Evolutionary conservation across 169 alveolate species (phyloP).

Genomic region (Plasmodium chabaudi): DNA sequence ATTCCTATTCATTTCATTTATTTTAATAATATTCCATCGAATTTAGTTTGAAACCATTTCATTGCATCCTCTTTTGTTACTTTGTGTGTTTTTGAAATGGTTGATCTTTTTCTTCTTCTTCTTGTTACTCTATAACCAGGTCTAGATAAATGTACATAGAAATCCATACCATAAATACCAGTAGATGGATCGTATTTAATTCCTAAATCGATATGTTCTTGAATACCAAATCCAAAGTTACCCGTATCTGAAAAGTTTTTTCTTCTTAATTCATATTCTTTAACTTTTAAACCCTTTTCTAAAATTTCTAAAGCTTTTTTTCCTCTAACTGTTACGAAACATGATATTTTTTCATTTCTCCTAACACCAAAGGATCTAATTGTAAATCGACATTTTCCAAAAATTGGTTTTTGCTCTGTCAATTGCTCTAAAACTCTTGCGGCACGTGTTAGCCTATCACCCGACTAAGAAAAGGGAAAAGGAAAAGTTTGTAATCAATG

Average conservation of each 20-base stretch:
- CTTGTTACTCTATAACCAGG: conserved; percentile 98
- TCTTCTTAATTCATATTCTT: conserved; percentile 98
- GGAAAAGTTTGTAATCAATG: background rate
- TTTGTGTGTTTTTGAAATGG: conserved; percentile 95
- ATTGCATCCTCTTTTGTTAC: conserved; percentile 97
- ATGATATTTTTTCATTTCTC: conserved; percentile 99
- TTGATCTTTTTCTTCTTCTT: conserved; percentile 94
- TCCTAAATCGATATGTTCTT: conserved; percentile 99
- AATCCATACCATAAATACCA: conserved; percentile 99
- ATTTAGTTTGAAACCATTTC: conserved; percentile 97
- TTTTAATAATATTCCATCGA: conserved; percentile 97
- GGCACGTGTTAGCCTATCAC: conserved; percentile 99
- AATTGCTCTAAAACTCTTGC: conserved; percentile 99
- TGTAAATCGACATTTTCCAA: conserved; percentile 96
- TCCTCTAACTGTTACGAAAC: conserved; percentile 99
- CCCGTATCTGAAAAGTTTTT: conserved; percentile 98
- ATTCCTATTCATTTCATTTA: background rate
- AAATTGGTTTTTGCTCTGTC: conserved; percentile 98
- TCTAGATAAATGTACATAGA: conserved; percentile 98
- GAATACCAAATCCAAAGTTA: conserved; percentile 99
- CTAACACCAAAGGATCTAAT: conserved; percentile 98
- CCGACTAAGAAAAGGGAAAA: conserved; percentile 87
- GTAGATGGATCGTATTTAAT: conserved; percentile 99
- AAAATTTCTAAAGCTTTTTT: conserved; percentile 98
- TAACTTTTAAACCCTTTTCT: conserved; percentile 99